phyloP scores from a whole-genome alignment of 768 basidiomycete species.

The Rubroboletus satanas region DNA sequence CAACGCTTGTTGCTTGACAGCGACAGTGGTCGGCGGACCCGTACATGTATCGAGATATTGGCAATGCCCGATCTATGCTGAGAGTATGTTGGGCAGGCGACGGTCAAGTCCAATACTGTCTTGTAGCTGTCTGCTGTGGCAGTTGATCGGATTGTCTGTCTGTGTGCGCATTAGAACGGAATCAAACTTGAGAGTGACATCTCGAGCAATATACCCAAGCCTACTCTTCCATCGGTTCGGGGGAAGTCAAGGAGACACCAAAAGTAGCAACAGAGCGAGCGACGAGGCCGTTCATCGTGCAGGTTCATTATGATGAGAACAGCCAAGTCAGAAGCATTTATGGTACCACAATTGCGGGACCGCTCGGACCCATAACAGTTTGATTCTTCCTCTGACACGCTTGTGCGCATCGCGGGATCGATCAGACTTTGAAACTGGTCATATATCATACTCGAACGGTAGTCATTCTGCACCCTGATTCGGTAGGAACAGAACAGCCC shows the following conservation, averaged over 20 bases:
- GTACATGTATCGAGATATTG: background rate
- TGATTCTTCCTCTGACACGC: conserved; percentile 5
- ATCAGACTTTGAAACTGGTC: background rate
- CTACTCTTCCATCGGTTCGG: background rate
- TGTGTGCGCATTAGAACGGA: background rate
- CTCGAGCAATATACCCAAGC: background rate
- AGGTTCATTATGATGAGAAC: conserved; percentile 3
- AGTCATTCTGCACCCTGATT: background rate
- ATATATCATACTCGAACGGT: background rate
- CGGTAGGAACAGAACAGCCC: background rate
- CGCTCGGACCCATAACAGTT: conserved; percentile 2
- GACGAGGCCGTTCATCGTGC: background rate
- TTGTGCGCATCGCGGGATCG: conserved; percentile 11
- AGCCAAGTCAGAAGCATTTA: conserved; percentile 17
- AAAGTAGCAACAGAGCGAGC: background rate
- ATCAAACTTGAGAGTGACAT: conserved; percentile 9
- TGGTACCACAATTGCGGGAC: conserved; percentile 9
- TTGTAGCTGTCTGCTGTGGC: background rate
- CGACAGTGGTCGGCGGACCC: conserved; percentile 6
- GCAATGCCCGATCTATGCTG: background rate
- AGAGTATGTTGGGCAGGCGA: conserved; percentile 1
- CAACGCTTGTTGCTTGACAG: conserved; percentile 36
- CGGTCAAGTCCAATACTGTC: conserved; percentile 5
- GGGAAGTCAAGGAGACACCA: background rate
- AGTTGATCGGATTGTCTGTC: background rate